Percentiles rank a stretch among this genome's conserved stretches.
Conservation (phyloP, 2,329 filamentous ascomycete genomes). For the Teratosphaeria epicoccoides region DNA sequence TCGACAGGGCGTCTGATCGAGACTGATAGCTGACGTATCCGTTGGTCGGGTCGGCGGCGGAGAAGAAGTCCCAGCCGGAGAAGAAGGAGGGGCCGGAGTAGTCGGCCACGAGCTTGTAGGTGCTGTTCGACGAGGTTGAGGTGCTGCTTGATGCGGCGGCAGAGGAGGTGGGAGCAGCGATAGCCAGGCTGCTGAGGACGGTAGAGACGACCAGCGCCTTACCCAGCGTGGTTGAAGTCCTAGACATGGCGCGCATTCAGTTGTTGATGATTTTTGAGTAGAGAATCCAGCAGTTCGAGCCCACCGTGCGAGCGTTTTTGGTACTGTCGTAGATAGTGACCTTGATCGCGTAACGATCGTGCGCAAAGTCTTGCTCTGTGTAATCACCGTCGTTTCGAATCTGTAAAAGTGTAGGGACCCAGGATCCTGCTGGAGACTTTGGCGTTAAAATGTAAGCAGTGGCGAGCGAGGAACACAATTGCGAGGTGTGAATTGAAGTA, state of each 20-base stretch:
- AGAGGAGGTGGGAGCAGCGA: conserved; percentile 2
- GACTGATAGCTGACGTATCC: conserved; percentile 22
- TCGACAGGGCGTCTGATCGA: conserved; percentile 24
- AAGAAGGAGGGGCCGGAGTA: conserved; percentile 32
- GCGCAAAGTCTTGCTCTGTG: background rate
- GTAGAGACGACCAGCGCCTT: conserved; percentile 10
- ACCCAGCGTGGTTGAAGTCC: background rate
- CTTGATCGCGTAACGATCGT: background rate
- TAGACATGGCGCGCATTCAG: background rate
- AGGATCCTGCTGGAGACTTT: background rate
- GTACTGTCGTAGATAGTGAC: background rate
- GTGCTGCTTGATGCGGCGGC: background rate
- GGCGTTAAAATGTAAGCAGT: background rate
- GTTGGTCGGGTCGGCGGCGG: conserved; percentile 34
- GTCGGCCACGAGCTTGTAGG: conserved; percentile 22
- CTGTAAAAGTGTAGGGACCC: background rate
- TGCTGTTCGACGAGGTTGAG: background rate
- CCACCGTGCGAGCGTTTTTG: background rate
- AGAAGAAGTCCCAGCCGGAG: conserved; percentile 35
- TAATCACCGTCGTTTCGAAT: background rate
- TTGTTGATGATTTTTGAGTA: background rate
- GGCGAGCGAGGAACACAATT: background rate
- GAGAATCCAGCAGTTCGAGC: background rate
- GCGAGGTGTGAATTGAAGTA: background rate
- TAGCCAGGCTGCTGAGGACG: conserved; percentile 6